Evolutionary conservation across 306 rosid species (phyloP), one percentile per base, ranked within the genome.

Genomic region (Ammopiptanthus mongolicus): DNA sequence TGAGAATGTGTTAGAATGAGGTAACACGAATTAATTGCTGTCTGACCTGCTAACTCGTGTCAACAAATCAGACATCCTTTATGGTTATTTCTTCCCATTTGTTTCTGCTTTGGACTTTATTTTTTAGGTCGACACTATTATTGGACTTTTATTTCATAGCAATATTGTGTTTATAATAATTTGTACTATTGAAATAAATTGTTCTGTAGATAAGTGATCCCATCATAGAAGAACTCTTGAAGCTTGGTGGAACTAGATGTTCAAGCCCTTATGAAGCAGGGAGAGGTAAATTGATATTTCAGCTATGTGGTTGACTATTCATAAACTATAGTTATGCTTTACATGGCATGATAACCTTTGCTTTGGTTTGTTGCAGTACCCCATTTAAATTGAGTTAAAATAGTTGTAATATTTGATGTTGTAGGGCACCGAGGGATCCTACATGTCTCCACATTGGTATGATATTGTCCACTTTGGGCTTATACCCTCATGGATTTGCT

Each of bases 181-280:
- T 23, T 53, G 31, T 46, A 56, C 65, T 31, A 65, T 69, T 70
- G 66, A 62, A 59, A 69, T 62, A 37, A 60, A 51, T 79, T 74
- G 63, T 48, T 74, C 50, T 46, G 80, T 81, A 93, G 98, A 74
- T 65, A 74, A 28, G 59, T 72, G 91, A 88, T 69, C 41, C 88
- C 58, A 80, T 71, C 50, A 73, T 83, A n/a, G 48, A 56, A 48
- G 87, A 77, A 42, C 74, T 91, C 36, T 60, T 78, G 48, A 91
- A 89, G 84, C 83, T 84, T 68, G 98, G 98, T 41, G 98, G 97
- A 80, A 39, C 64, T 37, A 83, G 63, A 79, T 88, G 94, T 87
- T 80, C 87, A 80, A 86, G 87, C 72, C 84, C 86, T 23, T 31
- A 5, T 18, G 98, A 89, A 81, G 92, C 92, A 56, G 94, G 88